Evolutionary conservation across 192 early-diverging fungal genomes (phyloP).

Genomic region (Linnemannia elongata): DNA sequence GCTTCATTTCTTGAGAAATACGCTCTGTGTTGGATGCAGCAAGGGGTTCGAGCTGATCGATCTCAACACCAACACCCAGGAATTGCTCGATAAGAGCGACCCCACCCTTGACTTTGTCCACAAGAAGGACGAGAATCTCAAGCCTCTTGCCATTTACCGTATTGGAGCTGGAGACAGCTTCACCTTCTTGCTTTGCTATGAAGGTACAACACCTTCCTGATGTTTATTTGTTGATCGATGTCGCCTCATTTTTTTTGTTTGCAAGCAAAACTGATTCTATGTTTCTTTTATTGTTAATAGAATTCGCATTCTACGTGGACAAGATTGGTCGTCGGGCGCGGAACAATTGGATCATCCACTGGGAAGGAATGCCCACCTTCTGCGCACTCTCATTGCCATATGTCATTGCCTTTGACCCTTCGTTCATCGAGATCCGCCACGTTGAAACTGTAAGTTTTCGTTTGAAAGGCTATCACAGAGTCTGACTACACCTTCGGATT

Average conservation of each 20-base stretch:
- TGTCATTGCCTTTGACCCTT: conserved; percentile 90
- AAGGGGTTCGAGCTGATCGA: conserved; percentile 97
- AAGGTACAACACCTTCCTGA: conserved; percentile 65
- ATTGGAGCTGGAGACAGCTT: conserved; percentile 73
- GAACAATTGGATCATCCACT: conserved; percentile 85
- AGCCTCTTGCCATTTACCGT: conserved; percentile 88
- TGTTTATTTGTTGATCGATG: not conserved
- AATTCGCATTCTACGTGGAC: conserved; percentile 94
- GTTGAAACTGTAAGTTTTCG: conserved; percentile 71
- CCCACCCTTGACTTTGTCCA: conserved; percentile 82
- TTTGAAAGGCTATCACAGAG: not conserved
- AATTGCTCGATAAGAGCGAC: conserved; percentile 88
- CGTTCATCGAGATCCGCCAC: conserved; percentile 92
- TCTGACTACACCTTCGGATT: not conserved
- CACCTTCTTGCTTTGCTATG: conserved; percentile 90
- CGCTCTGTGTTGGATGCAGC: conserved; percentile 89
- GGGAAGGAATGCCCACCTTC: conserved; percentile 88
- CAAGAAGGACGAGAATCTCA: conserved; percentile 77
- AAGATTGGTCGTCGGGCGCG: conserved; percentile 83
- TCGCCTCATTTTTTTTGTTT: not conserved
- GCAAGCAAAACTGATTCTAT: not conserved
- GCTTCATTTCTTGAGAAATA: conserved; percentile 87
- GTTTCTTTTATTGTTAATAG: conserved; percentile 56
- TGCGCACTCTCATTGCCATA: conserved; percentile 89
- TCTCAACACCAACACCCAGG: conserved; percentile 87